Evolutionary conservation across 2,329 filamentous ascomycete genomes (phyloP), one percentile per base, ranked within the genome.

Genomic region (Hirsutella rhossiliensis): DNA sequence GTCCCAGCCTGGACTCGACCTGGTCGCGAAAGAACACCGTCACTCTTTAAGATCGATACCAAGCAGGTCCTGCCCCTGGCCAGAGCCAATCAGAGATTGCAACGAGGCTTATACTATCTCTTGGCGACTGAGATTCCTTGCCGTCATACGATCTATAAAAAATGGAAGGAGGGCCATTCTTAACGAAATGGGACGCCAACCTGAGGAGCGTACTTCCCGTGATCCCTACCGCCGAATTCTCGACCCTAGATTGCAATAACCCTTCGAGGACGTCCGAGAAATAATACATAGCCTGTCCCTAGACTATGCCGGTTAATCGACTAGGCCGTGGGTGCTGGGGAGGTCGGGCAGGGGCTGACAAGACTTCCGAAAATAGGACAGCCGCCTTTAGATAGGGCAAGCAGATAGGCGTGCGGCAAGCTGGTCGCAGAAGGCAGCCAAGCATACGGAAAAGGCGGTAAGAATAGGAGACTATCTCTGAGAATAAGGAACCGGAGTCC

Each of bases 131-230:
- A 13, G 29, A 30, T 8, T 44, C 38, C n/a, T n/a, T n/a, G n/a
- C n/a, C n/a, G n/a, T n/a, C n/a, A n/a, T n/a, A n/a, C n/a, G n/a
- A n/a, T n/a, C 40, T 39, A 11, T 23, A 40, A 8, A 32, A 40
- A 38, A 34, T 40, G 15, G 30, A 40, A 32, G 36, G 17, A 19
- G 42, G 36, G 15, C 32, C 27, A 37, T 19, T 19, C 42, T 40
- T 44, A 20, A 44, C 38, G 27, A 40, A 40, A 40, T 40, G 28
- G 37, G 42, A 38, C 40, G 32, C 41, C 34, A 38, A 12, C 44
- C 42, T 4, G 4, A 40, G 36, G 31, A 45, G 40, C 40, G 40
- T 12, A 31, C 44, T 32, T 38, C 39, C 15, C 34, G 18, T 13
- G 34, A 45, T 30, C 34, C 34, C 15, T 45, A 30, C 13, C 29